These are phyloP conservation scores for Thozetella sp. DNA, from an alignment of 495 filamentous ascomycete species.

Conservation along the genomic window DNA sequence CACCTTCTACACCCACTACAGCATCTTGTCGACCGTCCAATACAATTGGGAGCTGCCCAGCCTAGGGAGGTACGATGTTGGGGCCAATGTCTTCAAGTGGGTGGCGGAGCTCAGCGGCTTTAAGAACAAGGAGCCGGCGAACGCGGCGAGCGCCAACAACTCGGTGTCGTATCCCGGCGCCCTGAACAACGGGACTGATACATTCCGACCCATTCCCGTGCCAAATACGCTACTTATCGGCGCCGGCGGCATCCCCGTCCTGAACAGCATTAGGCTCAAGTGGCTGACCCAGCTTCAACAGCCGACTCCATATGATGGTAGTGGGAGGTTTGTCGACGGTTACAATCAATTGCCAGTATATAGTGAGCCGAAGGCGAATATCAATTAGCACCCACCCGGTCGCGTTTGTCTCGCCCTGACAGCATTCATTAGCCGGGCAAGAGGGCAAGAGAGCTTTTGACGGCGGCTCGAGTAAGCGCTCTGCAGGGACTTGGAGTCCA, in stretches of 20 bases:
- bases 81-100: constrained; percentile 67
- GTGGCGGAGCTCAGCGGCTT: constrained; percentile 62
- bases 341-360: constrained; percentile 27
- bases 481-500: too few relatives aligned
- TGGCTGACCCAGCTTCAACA: constrained; percentile 23
- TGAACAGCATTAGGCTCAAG: constrained; percentile 20
- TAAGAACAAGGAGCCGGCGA: constrained; percentile 55
- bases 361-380: constrained; percentile 11
- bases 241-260: constrained; percentile 38
- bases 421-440: background rate
- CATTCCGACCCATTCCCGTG: constrained; percentile 30
- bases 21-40: constrained; percentile 62
- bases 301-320: constrained; percentile 50
- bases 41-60: constrained; percentile 70
- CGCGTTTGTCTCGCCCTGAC: too few relatives aligned
- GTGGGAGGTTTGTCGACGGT: constrained; percentile 43
- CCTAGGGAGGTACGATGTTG: constrained; percentile 71
- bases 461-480: too few relatives aligned
- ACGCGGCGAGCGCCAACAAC: constrained; percentile 62
- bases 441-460: too few relatives aligned
- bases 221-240: constrained; percentile 46
- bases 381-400: background rate
- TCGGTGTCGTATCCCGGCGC: constrained; percentile 64
- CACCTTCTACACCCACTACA: constrained; percentile 76
- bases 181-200: constrained; percentile 37